These are phyloP conservation scores for Fusarium concolor DNA, from an alignment of 2,329 filamentous ascomycete species.

Conservation along the genomic window DNA sequence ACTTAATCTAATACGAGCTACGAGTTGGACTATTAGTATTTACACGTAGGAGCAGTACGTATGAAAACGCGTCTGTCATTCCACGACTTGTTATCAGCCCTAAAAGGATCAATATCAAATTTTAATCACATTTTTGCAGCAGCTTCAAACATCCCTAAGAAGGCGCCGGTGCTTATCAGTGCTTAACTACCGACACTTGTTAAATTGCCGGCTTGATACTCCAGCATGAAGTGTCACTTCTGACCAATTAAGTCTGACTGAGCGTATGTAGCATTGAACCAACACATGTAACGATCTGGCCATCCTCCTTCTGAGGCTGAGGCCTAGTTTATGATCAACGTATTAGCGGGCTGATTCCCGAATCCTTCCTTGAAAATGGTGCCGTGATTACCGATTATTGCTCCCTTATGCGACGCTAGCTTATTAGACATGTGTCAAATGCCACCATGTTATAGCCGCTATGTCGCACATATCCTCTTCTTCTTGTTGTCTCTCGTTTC, in stretches of 20 bases:
- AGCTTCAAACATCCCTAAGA: neutral
- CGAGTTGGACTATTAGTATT: neutral
- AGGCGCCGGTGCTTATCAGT: neutral
- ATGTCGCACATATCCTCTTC: neutral
- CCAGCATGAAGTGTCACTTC: neutral
- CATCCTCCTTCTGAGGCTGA: neutral
- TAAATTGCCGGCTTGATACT: conserved; percentile 1
- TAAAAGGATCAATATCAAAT: neutral
- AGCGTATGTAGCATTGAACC: neutral
- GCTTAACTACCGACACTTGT: neutral
- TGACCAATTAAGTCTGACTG: conserved; percentile 8
- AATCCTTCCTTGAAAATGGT: conserved; percentile 2
- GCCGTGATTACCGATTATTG: conserved; percentile 14
- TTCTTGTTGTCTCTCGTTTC: neutral
- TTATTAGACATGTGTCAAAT: conserved; percentile 1
- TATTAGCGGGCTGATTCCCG: neutral
- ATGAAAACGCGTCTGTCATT: neutral
- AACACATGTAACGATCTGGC: neutral
- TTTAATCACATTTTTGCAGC: neutral
- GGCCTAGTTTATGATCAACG: neutral
- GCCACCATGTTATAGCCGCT: neutral
- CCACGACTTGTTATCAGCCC: neutral
- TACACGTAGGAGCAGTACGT: neutral
- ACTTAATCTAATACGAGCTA: neutral
- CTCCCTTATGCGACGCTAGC: neutral